phyloP scores from a whole-genome alignment of 257 asterid genomes.

The Nicotiana benthamiana region DNA sequence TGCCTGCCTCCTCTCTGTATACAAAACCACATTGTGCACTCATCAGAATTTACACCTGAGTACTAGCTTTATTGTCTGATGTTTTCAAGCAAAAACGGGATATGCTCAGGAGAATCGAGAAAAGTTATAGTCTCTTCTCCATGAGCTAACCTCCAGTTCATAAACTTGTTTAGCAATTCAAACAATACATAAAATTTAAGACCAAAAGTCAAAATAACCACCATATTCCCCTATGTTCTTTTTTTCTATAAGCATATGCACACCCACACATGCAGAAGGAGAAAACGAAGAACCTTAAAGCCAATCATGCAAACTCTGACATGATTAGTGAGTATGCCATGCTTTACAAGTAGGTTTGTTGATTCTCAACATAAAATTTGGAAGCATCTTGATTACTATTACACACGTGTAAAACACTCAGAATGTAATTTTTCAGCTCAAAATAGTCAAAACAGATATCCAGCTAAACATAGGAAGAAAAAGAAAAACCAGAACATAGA shows the following conservation, averaged over 20 bases:
- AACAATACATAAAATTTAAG: background rate
- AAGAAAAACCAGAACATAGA: background rate
- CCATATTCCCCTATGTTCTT: background rate
- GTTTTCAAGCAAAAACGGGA: background rate
- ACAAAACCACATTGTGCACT: background rate
- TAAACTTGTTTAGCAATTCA: background rate
- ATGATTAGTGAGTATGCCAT: background rate
- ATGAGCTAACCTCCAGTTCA: background rate
- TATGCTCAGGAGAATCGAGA: background rate
- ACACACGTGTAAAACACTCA: background rate
- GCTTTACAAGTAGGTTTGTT: background rate
- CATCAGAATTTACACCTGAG: background rate
- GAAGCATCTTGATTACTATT: too few relatives aligned
- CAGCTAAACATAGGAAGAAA: background rate
- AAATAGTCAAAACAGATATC: background rate
- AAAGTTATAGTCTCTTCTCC: background rate
- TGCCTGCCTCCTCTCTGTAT: conserved; percentile 52
- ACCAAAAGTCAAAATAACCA: background rate
- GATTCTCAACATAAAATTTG: background rate
- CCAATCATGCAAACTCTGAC: background rate
- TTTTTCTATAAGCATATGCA: background rate
- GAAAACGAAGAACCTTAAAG: background rate
- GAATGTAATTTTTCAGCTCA: background rate
- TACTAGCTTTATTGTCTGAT: background rate
- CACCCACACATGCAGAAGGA: background rate